Evolutionary conservation across 768 basidiomycete species (phyloP).

Genomic region (Cystobasidium tubakii): DNA sequence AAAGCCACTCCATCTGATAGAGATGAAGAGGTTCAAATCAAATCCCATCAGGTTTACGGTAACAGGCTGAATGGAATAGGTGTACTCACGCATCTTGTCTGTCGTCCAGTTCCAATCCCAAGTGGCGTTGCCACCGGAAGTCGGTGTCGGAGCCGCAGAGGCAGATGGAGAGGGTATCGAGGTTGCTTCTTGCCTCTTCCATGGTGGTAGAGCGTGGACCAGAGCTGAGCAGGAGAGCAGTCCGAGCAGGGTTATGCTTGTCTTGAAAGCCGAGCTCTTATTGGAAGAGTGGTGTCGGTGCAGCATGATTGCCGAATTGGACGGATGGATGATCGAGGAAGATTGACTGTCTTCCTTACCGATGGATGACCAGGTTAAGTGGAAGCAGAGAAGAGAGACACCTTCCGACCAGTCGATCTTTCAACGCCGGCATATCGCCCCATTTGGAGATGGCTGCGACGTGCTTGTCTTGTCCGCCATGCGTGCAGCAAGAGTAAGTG

Average conservation of each 20-base stretch:
- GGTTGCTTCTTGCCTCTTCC: slow-evolving; percentile 12
- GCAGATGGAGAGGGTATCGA: background rate
- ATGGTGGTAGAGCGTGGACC: background rate
- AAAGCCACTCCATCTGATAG: slow-evolving; percentile 13
- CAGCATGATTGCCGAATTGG: background rate
- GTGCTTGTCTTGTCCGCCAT: too few relatives aligned
- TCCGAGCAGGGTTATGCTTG: background rate
- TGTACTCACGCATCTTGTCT: slow-evolving; percentile 24
- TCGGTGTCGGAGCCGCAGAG: background rate
- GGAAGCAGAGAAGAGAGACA: too few relatives aligned
- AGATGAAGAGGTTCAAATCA: background rate
- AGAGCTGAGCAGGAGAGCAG: background rate
- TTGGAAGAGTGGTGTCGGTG: background rate
- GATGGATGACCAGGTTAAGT: too few relatives aligned
- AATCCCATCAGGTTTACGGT: too few relatives aligned
- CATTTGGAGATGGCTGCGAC: too few relatives aligned
- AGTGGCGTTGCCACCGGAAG: background rate
- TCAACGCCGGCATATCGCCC: too few relatives aligned
- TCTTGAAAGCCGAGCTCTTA: background rate
- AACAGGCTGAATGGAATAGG: too few relatives aligned
- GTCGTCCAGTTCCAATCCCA: slow-evolving; percentile 27
- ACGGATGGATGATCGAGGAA: background rate
- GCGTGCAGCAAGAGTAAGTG: too few relatives aligned
- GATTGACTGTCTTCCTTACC: too few relatives aligned
- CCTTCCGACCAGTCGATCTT: too few relatives aligned